Conservation (phyloP, 2,329 filamentous ascomycete genomes). For the Penicillium vulpinum region DNA sequence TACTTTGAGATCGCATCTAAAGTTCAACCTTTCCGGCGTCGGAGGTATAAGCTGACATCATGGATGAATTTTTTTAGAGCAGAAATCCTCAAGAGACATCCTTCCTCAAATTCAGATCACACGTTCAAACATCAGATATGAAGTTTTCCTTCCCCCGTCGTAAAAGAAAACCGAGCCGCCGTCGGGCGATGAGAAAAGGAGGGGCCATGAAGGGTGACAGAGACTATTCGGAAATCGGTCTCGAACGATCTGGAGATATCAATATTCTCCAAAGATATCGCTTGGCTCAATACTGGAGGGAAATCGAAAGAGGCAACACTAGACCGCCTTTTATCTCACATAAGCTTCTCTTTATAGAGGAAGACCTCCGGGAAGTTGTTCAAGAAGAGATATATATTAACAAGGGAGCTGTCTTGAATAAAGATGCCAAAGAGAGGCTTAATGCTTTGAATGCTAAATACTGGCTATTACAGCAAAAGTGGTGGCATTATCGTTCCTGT, state of each 20-base stretch:
- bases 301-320: too few relatives aligned
- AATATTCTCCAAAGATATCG: not conserved
- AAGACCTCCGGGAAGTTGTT: not conserved
- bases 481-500: not conserved
- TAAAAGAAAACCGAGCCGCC: not conserved
- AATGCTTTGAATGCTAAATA: not conserved
- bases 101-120: not conserved
- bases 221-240: not conserved
- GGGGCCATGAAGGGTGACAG: not conserved
- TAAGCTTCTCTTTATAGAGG: not conserved
- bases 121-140: not conserved
- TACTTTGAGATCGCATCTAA: too few relatives aligned
- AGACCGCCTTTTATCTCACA: not conserved
- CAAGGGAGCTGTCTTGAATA: not conserved
- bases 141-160: not conserved
- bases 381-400: not conserved
- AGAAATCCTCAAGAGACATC: not conserved
- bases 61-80: not conserved
- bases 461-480: not conserved
- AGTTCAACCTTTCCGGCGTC: not conserved
- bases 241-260: not conserved
- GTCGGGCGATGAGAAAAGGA: not conserved
- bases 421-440: not conserved
- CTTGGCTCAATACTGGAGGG: rapidly evolving
- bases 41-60: not conserved